phyloP scores from a whole-genome alignment of 257 asterid species.

The Solanum chiquidenum region DNA sequence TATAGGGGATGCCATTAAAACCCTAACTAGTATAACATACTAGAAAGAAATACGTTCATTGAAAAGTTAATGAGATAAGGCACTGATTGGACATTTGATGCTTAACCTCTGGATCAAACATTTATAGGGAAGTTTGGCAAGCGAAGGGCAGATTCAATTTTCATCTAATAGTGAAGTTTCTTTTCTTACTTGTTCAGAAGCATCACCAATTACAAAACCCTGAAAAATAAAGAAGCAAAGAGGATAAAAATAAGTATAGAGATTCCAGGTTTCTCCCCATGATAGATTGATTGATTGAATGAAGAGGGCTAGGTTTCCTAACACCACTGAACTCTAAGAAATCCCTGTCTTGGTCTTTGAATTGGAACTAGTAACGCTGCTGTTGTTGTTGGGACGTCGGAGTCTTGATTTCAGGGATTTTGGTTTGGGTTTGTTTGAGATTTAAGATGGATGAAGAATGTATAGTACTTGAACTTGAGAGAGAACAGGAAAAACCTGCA shows the following conservation, averaged over 20 bases:
- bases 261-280: neutral
- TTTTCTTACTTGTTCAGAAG: too few relatives aligned
- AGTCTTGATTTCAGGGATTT: slow-evolving; percentile 2
- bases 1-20: slow-evolving; percentile 74
- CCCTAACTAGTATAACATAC: slow-evolving; percentile 27
- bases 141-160: neutral
- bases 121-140: neutral
- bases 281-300: neutral
- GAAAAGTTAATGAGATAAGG: neutral
- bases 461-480: too few relatives aligned
- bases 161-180: too few relatives aligned
- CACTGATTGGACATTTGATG: neutral
- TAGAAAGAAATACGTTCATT: neutral
- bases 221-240: neutral
- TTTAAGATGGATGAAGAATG: too few relatives aligned
- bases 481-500: too few relatives aligned
- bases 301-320: neutral
- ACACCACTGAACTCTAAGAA: neutral
- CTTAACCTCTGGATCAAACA: neutral
- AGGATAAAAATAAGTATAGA: neutral
- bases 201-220: neutral
- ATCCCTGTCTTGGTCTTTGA: neutral
- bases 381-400: neutral
- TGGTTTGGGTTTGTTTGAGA: too few relatives aligned
- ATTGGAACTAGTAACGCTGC: neutral